These are phyloP conservation scores for Nitzschia sp. DNA, from an alignment of 108 stramenopile species.

Conservation along the genomic window DNA sequence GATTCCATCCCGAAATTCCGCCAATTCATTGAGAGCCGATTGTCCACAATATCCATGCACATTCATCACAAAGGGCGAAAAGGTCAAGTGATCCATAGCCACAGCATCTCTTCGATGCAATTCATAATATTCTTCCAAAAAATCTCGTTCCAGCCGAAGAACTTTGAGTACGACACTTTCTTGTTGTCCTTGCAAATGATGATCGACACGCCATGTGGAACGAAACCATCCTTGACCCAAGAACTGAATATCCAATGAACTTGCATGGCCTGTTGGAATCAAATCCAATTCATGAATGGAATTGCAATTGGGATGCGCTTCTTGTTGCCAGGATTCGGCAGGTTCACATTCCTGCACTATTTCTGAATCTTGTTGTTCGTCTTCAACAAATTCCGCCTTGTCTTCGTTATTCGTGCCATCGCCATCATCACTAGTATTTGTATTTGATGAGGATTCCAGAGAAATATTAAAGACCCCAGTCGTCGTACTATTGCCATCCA, in stretches of 20 bases:
- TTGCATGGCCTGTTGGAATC: slow-evolving; percentile 19
- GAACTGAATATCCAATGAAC: slow-evolving; percentile 45
- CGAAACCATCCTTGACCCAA: slow-evolving; percentile 88
- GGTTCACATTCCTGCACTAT: neutral
- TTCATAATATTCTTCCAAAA: slow-evolving; percentile 80
- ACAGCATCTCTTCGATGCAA: slow-evolving; percentile 84
- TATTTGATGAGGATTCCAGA: no score
- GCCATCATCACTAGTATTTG: no score
- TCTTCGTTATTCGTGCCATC: no score
- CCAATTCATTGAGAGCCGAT: slow-evolving; percentile 83
- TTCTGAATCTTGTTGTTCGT: neutral
- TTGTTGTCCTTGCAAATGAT: neutral
- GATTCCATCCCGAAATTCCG: slow-evolving; percentile 60
- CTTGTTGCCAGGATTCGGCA: slow-evolving; percentile 54
- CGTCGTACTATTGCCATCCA: no score
- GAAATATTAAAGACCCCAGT: no score
- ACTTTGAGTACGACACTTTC: slow-evolving; percentile 72
- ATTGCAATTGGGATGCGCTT: slow-evolving; percentile 74
- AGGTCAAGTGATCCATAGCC: slow-evolving; percentile 85
- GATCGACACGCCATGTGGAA: slow-evolving; percentile 63
- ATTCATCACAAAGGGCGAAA: slow-evolving; percentile 74
- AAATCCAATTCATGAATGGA: slow-evolving; percentile 63
- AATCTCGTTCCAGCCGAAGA: slow-evolving; percentile 80
- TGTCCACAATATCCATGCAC: slow-evolving; percentile 89
- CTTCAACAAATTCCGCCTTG: neutral